Percentiles rank a stretch among this genome's conserved stretches.
phyloP scores from a whole-genome alignment of 306 rosid genomes.

The apple (Malus domestica) region ASM211411v1 NC_041801.1:23906001-23906500 shows the following conservation, averaged over 20 bases:
- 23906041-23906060: conserved; percentile 25
- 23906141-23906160: conserved; percentile 99
- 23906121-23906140: conserved; percentile 90
- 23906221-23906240: conserved; percentile 82
- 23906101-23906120: conserved; percentile 96
- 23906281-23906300: conserved; percentile 90
- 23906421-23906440: background rate
- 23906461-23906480: background rate
- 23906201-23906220: conserved; percentile 89
- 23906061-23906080: conserved; percentile 95
- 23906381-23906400: background rate
- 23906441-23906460: background rate
- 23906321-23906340: conserved; percentile 9
- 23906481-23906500: background rate
- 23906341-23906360: background rate
- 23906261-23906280: conserved; percentile 99
- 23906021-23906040: background rate
- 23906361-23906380: background rate
- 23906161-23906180: conserved; percentile 99
- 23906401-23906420: background rate
- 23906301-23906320: conserved; percentile 38
- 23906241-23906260: conserved; percentile 90
- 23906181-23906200: conserved; percentile 92
- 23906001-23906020: background rate
- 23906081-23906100: conserved; percentile 99